These are phyloP conservation scores for Pythium sukuiense DNA, from an alignment of 352 stramenopile species.

Conservation along the genomic window DNA sequence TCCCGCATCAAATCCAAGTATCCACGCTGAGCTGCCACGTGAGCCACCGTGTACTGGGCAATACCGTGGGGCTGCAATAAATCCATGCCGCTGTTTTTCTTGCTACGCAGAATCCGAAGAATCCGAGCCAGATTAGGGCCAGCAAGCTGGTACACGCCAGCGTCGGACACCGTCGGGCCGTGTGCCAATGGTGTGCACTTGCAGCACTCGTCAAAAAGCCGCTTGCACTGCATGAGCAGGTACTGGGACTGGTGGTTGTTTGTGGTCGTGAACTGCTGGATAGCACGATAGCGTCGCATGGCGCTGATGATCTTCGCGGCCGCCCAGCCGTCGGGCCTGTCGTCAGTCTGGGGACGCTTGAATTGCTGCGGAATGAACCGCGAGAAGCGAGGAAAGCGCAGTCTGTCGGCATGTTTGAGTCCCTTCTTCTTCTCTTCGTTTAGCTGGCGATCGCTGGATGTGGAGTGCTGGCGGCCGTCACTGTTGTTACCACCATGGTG, in stretches of 20 bases:
- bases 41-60: conserved; percentile 59
- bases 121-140: conserved; percentile 69
- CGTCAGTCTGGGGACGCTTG: conserved; percentile 20
- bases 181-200: conserved; percentile 57
- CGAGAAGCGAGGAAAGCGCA: conserved; percentile 23
- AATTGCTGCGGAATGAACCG: conserved; percentile 48
- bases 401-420: not conserved
- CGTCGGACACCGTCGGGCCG: conserved; percentile 51
- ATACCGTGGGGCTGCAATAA: conserved; percentile 64
- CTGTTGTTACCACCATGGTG: conserved; percentile 3
- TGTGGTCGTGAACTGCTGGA: conserved; percentile 38
- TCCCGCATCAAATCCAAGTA: conserved; percentile 64
- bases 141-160: conserved; percentile 60
- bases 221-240: conserved; percentile 57
- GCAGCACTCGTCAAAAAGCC: conserved; percentile 77
- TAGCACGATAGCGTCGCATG: conserved; percentile 55
- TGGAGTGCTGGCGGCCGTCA: not conserved
- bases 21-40: conserved; percentile 67
- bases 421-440: conserved; percentile 7
- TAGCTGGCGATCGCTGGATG: not conserved
- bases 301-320: conserved; percentile 52
- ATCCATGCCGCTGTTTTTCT: conserved; percentile 59
- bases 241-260: conserved; percentile 45
- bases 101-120: conserved; percentile 50
- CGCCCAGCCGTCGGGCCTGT: conserved; percentile 58